Conservation (phyloP, 148 eudicot genomes). For the Selenicereus undatus region DNA sequence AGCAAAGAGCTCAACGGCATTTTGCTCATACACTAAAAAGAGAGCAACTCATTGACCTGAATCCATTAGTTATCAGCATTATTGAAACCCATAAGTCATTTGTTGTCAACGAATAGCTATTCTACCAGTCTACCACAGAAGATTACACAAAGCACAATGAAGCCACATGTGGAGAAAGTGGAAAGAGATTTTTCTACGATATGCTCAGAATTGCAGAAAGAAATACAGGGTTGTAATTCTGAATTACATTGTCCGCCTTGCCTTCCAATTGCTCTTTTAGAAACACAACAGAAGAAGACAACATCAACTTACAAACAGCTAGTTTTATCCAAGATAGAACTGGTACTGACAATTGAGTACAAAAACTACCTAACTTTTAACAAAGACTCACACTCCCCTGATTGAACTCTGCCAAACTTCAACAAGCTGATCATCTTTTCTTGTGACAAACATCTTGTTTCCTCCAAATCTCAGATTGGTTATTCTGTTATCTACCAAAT, state of each 20-base stretch:
- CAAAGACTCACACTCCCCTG: conserved; percentile 30
- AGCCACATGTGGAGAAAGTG: background rate
- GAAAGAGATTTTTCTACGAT: background rate
- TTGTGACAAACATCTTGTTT: conserved; percentile 80
- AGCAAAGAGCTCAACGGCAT: no score
- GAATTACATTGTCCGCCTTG: background rate
- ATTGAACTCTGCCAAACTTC: conserved; percentile 84
- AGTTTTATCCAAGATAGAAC: no score
- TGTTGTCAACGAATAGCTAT: no score
- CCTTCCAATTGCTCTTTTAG: background rate
- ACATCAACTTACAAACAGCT: conserved; percentile 1
- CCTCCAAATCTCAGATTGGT: conserved; percentile 73
- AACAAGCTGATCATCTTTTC: conserved; percentile 72
- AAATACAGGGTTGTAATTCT: background rate
- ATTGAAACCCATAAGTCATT: no score
- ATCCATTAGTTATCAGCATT: no score
- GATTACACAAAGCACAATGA: background rate
- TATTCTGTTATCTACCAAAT: conserved; percentile 54
- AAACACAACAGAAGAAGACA: conserved; percentile 3
- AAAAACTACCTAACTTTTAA: conserved; percentile 2
- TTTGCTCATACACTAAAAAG: no score
- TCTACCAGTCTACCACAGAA: background rate
- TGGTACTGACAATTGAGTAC: background rate
- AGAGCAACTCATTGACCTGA: no score
- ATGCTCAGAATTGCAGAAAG: background rate